Conservation (phyloP, 345 rosid species). For the Jatropha curcas region DNA sequence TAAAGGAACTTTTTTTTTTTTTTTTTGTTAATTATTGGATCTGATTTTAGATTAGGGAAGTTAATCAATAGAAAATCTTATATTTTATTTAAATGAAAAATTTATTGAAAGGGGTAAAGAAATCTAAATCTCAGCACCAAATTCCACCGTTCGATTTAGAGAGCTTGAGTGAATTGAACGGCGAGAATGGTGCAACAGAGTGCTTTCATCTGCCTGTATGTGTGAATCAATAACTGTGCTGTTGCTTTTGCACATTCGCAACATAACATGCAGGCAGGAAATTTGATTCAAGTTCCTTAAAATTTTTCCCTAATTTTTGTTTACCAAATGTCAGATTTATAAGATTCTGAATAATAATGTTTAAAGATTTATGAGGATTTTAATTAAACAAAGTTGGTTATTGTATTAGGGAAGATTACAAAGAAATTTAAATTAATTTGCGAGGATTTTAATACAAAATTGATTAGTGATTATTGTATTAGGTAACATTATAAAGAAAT, state of each 20-base stretch:
- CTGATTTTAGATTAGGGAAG: not conserved
- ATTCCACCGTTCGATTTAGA: slow-evolving; percentile 17
- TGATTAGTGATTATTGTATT: too few relatives aligned
- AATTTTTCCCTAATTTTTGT: too few relatives aligned
- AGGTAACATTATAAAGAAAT: too few relatives aligned
- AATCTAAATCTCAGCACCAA: not conserved
- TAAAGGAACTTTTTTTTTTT: not conserved
- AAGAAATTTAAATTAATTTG: too few relatives aligned
- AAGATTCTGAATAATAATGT: too few relatives aligned
- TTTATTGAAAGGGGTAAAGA: not conserved
- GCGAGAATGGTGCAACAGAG: slow-evolving; percentile 5
- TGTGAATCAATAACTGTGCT: not conserved
- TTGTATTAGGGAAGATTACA: too few relatives aligned
- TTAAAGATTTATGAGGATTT: too few relatives aligned
- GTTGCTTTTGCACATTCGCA: not conserved
- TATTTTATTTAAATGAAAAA: too few relatives aligned
- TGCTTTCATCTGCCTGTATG: too few relatives aligned
- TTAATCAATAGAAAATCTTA: not conserved
- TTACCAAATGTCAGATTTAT: too few relatives aligned
- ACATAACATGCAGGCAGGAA: not conserved
- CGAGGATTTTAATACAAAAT: too few relatives aligned
- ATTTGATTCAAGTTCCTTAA: not conserved
- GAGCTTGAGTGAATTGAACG: slow-evolving; percentile 8
- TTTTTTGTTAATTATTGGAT: not conserved
- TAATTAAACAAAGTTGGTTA: too few relatives aligned